Evolutionary conservation across 176 grass and related monocot species (phyloP).

Genomic region (Bothriochloa decipiens): DNA sequence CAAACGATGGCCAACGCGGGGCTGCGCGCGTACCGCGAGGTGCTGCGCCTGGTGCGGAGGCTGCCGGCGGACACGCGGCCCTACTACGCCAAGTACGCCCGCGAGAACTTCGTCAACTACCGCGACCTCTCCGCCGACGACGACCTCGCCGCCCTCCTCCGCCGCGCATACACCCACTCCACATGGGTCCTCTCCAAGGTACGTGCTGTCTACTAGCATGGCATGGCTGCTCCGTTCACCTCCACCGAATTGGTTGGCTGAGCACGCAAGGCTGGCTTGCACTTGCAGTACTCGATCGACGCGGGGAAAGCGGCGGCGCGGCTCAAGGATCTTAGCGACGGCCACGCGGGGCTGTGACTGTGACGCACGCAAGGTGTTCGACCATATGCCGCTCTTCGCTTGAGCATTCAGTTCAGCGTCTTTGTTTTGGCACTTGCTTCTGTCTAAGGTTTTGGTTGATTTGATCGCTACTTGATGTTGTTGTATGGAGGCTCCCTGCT

Average conservation of each 20-base stretch:
- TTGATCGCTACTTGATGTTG: not conserved
- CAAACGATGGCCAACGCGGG: constrained; percentile 32
- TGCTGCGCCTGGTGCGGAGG: constrained; percentile 71
- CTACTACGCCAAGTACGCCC: constrained; percentile 90
- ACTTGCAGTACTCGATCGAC: constrained; percentile 80
- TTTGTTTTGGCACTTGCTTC: not conserved
- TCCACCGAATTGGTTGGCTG: not conserved
- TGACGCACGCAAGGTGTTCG: constrained; percentile 47
- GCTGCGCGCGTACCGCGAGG: constrained; percentile 76
- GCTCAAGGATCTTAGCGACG: constrained; percentile 58
- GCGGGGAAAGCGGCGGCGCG: constrained; percentile 47
- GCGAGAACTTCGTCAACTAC: constrained; percentile 99
- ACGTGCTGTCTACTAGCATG: not conserved
- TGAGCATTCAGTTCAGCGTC: not conserved
- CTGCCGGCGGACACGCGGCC: constrained; percentile 73
- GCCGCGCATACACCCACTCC: constrained; percentile 79
- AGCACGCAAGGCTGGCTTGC: not conserved
- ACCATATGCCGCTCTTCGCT: constrained; percentile 20
- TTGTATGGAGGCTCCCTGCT: not conserved
- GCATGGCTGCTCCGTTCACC: not conserved
- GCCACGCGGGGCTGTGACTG: not conserved
- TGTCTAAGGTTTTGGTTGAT: not conserved
- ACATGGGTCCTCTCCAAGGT: constrained; percentile 96
- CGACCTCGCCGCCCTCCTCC: constrained; percentile 79
- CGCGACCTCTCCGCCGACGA: constrained; percentile 64